Evolutionary conservation across 441 rosid species (phyloP).

Genomic region (Pelargonium myrrhifolium): DNA sequence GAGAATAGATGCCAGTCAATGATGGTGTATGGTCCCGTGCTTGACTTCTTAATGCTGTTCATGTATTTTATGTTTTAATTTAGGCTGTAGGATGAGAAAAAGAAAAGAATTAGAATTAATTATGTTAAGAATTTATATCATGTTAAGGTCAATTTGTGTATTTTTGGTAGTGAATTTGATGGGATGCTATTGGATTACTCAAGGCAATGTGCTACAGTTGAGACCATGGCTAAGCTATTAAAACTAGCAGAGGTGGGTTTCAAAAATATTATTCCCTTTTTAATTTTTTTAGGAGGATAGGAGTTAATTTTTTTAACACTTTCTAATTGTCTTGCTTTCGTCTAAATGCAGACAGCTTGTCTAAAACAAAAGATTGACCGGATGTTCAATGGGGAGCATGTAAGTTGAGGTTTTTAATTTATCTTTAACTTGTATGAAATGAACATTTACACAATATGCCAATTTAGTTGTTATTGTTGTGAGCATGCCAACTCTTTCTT

Average conservation of each 20-base stretch:
- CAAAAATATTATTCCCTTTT: too few species aligned
- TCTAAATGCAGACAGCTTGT: slow-evolving; percentile 48
- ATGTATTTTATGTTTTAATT: not conserved
- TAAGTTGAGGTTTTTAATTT: slow-evolving; percentile 29
- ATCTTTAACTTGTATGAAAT: not conserved
- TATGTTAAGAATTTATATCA: not conserved
- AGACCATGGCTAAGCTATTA: slow-evolving; percentile 57
- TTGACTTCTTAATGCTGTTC: not conserved
- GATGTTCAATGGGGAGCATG: slow-evolving; percentile 79
- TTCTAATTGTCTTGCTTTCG: slow-evolving; percentile 5
- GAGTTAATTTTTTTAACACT: too few species aligned
- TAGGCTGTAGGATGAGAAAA: not conserved
- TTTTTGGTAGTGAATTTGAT: slow-evolving; percentile 54
- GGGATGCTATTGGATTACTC: slow-evolving; percentile 70
- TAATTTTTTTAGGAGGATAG: too few species aligned
- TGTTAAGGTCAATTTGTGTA: slow-evolving; percentile 11
- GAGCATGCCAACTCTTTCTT: too few species aligned
- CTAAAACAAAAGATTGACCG: slow-evolving; percentile 60
- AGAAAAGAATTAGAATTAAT: not conserved
- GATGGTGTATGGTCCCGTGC: slow-evolving; percentile 47
- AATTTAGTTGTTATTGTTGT: too few species aligned
- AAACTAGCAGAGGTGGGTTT: slow-evolving; percentile 64
- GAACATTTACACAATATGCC: not conserved
- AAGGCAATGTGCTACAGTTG: slow-evolving; percentile 61
- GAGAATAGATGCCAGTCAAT: slow-evolving; percentile 58